phyloP scores from a whole-genome alignment of 495 filamentous ascomycete species.

The Rostrohypoxylon terebratum region DNA sequence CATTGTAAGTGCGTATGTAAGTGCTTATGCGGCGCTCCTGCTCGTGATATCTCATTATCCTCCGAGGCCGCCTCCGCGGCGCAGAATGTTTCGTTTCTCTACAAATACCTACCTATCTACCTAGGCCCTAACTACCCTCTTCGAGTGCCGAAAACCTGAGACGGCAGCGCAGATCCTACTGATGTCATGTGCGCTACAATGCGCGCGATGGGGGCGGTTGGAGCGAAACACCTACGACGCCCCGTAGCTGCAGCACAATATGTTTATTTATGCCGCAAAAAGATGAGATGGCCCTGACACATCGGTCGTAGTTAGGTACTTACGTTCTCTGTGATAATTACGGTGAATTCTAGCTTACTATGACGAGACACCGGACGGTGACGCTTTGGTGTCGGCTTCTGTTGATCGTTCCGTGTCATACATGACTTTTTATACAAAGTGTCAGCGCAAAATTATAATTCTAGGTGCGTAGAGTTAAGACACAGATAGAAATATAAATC shows the following conservation, averaged over 20 bases:
- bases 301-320: too few species aligned
- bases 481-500: neutral
- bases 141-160: slow-evolving; percentile 33
- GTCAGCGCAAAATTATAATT: neutral
- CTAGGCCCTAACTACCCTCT: neutral
- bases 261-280: slow-evolving; percentile 44
- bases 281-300: slow-evolving; percentile 14
- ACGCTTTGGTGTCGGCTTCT: neutral
- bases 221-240: slow-evolving; percentile 15
- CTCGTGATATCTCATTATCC: neutral
- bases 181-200: slow-evolving; percentile 26
- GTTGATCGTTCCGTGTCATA: slow-evolving; percentile 10
- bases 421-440: neutral
- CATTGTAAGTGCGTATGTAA: slow-evolving; percentile 1
- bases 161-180: slow-evolving; percentile 29
- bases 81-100: neutral
- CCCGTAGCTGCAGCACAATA: slow-evolving; percentile 38
- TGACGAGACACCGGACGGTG: neutral
- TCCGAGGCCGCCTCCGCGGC: neutral
- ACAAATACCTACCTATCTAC: too few species aligned
- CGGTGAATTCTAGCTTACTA: slow-evolving; percentile 27
- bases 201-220: slow-evolving; percentile 3
- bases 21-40: slow-evolving; percentile 11
- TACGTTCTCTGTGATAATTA: neutral
- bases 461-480: neutral